A percentile compares a stretch with the other conserved stretches of the same genome.
phyloP scores from a whole-genome alignment of 352 stramenopile species.

The Phytophthora multivora region DNA sequence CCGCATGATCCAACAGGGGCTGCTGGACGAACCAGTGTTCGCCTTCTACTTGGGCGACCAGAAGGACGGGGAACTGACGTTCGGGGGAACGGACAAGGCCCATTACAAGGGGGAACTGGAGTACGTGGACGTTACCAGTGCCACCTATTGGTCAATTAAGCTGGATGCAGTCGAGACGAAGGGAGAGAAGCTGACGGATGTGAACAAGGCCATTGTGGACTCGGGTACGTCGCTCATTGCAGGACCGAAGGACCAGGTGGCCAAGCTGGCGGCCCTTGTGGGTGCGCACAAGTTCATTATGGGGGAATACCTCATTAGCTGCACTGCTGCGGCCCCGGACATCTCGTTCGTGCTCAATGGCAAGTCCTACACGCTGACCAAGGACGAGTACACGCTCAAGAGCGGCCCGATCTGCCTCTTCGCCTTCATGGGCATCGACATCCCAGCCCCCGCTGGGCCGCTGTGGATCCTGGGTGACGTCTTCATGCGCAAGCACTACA shows the following conservation, averaged over 20 bases:
- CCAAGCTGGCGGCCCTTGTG: conserved; percentile 80
- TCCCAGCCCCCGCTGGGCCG: conserved; percentile 76
- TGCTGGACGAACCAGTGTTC: conserved; percentile 93
- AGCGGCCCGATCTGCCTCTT: conserved; percentile 92
- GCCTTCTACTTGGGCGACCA: conserved; percentile 96
- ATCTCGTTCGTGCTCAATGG: conserved; percentile 94
- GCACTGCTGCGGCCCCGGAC: conserved; percentile 85
- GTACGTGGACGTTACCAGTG: conserved; percentile 85
- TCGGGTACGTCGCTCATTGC: conserved; percentile 96
- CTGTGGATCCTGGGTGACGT: conserved; percentile 93
- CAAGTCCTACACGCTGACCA: conserved; percentile 91
- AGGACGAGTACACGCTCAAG: conserved; percentile 95
- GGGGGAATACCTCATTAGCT: conserved; percentile 97
- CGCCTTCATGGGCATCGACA: conserved; percentile 96
- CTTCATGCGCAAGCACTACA: conserved; percentile 97
- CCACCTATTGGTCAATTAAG: conserved; percentile 76
- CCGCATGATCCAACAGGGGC: conserved; percentile 88
- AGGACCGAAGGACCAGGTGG: conserved; percentile 90
- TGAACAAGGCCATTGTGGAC: conserved; percentile 93
- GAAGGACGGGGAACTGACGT: conserved; percentile 80
- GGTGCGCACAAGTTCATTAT: conserved; percentile 93
- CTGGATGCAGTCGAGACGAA: conserved; percentile 74
- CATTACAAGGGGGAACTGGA: conserved; percentile 95
- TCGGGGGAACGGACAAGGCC: conserved; percentile 75
- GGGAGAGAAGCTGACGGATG: conserved; percentile 55